A percentile compares a stretch with the other conserved stretches of the same genome.
These are phyloP conservation scores for Gossypium trilobum DNA, from an alignment of 441 rosid species.

Conservation along the genomic window DNA sequence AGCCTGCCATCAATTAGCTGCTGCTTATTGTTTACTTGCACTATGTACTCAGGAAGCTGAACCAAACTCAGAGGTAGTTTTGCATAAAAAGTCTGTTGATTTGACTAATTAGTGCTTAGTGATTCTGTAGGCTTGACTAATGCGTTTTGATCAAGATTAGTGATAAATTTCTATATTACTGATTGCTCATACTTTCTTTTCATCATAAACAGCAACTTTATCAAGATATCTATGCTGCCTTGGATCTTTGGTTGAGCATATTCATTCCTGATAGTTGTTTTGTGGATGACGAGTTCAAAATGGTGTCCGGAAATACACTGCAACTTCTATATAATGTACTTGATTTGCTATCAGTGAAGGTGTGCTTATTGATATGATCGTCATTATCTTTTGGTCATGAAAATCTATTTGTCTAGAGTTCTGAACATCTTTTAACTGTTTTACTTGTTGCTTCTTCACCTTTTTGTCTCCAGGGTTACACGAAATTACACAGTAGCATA, in stretches of 20 bases:
- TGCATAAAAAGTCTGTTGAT: slow-evolving; percentile 22
- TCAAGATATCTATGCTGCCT: slow-evolving; percentile 52
- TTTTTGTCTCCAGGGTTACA: slow-evolving; percentile 47
- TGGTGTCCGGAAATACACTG: slow-evolving; percentile 37
- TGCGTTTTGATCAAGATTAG: slow-evolving; percentile 5
- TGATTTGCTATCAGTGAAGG: slow-evolving; percentile 73
- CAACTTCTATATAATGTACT: slow-evolving; percentile 47
- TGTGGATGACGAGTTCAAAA: slow-evolving; percentile 22
- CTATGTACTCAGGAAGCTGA: slow-evolving; percentile 63
- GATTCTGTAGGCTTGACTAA: slow-evolving; percentile 3
- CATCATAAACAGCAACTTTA: slow-evolving; percentile 40
- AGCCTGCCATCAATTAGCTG: slow-evolving; percentile 45
- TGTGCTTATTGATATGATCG: slow-evolving; percentile 21
- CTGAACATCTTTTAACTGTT: slow-evolving; percentile 1
- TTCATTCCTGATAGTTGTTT: slow-evolving; percentile 28
- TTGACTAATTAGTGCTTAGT: background rate
- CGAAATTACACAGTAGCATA: slow-evolving; percentile 37
- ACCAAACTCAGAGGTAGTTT: slow-evolving; percentile 70
- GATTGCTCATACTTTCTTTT: slow-evolving; percentile 16
- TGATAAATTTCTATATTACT: slow-evolving; percentile 13
- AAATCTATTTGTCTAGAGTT: background rate
- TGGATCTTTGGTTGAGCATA: slow-evolving; percentile 48
- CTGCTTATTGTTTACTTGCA: slow-evolving; percentile 68
- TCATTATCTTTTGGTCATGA: slow-evolving; percentile 10
- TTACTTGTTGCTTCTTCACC: background rate